Base-by-base conservation (phyloP, 352 stramenopile genomes). In the Pythium phragmiticola region DNA sequence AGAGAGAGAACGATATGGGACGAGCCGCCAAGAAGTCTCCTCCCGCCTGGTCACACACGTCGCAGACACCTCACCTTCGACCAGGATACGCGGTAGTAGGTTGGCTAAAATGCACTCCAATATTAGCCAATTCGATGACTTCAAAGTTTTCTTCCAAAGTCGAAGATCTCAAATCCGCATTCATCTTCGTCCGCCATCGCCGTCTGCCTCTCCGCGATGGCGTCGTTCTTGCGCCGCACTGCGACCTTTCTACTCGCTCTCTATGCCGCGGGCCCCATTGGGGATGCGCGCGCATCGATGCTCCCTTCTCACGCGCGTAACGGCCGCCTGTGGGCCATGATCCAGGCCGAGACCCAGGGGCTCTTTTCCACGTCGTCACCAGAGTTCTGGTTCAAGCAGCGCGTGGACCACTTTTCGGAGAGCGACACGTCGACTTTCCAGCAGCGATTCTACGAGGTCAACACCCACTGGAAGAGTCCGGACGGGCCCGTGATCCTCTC, bases 401-500 rank as follows among this genome's bases (percentile, higher is more conserved):
- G 72, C 28, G 34, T 91, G 33, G 81, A 93, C 58, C 84, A 93
- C 66, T 91, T 89, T 28, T 49, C 53, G 0, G 26, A 60, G 7
- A 39, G 34, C 3, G 30, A 46, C 23, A 42, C 50, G 16, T 61
- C 60, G 56, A 89, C 80, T 9, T 93, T 86, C 68, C 73, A 84
- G 65, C 84, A 93, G 63, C 82, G 84, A 19, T 93, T 84, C 64
- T 93, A 93, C 72, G 77, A 90, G 56, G 69, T 79, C 59, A 75
- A 91, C 54, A 77, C 70, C 39, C 86, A 75, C 68, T 93, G 78
- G 77, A 73, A 48, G 34, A 57, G 68, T 26, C 69, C 80, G 2
- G 64, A 83, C 53, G 78, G 70, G 0, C 85, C 87, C 14, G 74
- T 96, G 41, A 89, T 96, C 63, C 74, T 95, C 36, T 91, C 89